Conservation (phyloP, 2,329 filamentous ascomycete genomes). For the Sordariomycetes sp. region DNA sequence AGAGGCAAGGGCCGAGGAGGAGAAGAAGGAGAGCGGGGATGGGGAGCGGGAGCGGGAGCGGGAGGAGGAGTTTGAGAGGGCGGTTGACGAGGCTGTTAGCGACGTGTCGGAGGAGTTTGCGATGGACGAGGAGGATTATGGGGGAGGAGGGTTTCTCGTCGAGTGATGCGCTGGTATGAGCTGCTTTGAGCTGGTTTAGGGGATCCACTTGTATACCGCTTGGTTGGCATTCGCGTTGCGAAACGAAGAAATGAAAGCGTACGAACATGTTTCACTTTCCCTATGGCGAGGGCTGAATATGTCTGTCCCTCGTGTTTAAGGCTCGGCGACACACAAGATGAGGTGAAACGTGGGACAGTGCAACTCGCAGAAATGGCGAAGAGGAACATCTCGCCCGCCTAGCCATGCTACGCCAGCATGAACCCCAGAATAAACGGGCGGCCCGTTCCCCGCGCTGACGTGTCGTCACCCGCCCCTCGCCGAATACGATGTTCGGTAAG, state of each 20-base stretch:
- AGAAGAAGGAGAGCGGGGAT: constrained; percentile 37
- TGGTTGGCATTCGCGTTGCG: neutral
- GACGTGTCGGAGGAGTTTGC: constrained; percentile 32
- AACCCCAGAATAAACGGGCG: too few relatives aligned
- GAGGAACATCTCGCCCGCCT: too few relatives aligned
- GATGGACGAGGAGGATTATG: constrained; percentile 29
- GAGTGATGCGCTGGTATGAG: constrained; percentile 14
- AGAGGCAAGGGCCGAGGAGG: constrained; percentile 18
- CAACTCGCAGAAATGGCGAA: too few relatives aligned
- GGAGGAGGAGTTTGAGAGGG: constrained; percentile 20
- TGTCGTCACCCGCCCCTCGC: too few relatives aligned
- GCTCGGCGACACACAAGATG: too few relatives aligned
- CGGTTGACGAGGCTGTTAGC: constrained; percentile 22
- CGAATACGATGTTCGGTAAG: too few relatives aligned
- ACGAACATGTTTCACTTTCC: too few relatives aligned
- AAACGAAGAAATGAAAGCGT: neutral
- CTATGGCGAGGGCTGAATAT: too few relatives aligned
- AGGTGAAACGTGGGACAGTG: too few relatives aligned
- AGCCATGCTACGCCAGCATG: too few relatives aligned
- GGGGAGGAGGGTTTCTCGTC: constrained; percentile 34
- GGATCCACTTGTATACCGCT: neutral
- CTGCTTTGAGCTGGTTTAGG: neutral
- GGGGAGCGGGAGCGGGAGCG: constrained; percentile 23
- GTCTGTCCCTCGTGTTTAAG: too few relatives aligned
- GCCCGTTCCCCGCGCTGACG: too few relatives aligned